Conservation (phyloP, 345 rosid genomes). For the Eucalyptus grandis region DNA sequence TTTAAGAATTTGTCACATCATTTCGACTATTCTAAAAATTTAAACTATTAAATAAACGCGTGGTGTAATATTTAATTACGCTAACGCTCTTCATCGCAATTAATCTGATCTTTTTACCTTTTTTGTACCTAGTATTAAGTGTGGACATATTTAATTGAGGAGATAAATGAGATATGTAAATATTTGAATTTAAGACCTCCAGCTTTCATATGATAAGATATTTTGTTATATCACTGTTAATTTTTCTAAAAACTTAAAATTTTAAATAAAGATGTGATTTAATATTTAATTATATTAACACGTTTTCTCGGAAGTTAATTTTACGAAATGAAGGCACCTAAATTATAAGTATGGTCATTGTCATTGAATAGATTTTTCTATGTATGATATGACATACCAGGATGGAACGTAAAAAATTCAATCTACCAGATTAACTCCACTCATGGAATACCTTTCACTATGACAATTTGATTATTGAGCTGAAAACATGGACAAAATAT, state of each 20-base stretch:
- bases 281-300: too few relatives aligned
- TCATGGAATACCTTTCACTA: too few relatives aligned
- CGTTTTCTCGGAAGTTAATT: too few relatives aligned
- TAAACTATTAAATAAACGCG: accelerated
- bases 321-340: too few relatives aligned
- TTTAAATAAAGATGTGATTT: too few relatives aligned
- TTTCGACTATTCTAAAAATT: accelerated
- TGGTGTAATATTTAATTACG: accelerated
- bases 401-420: background rate
- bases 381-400: background rate
- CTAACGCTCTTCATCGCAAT: accelerated
- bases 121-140: too few relatives aligned
- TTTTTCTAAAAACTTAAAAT: accelerated
- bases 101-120: accelerated
- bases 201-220: accelerated
- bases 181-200: accelerated
- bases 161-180: too few relatives aligned
- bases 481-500: background rate
- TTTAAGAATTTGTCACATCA: too few relatives aligned
- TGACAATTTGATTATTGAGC: background rate
- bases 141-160: accelerated
- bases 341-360: too few relatives aligned
- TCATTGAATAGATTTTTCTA: background rate
- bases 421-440: background rate
- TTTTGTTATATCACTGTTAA: accelerated